Conservation (phyloP, 768 basidiomycete genomes). For the Lactifluus volemus region DNA sequence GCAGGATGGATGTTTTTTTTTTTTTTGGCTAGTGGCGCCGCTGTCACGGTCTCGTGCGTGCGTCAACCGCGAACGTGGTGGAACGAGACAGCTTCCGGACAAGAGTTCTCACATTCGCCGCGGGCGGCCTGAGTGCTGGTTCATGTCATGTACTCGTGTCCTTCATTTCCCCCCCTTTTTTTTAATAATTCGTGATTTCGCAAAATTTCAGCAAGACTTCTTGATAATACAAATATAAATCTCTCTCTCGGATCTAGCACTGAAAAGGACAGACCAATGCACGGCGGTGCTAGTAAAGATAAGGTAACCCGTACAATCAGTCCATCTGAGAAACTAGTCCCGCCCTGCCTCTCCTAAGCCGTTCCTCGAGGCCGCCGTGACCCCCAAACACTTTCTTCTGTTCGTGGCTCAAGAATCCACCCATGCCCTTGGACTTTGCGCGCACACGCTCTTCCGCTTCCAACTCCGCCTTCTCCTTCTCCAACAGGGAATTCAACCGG, state of each 20-base stretch:
- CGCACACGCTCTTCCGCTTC: conserved; percentile 64
- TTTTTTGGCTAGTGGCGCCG: background rate
- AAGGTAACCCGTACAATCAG: conserved; percentile 24
- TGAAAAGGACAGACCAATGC: background rate
- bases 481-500: conserved; percentile 56
- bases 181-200: background rate
- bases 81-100: background rate
- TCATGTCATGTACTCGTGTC: background rate
- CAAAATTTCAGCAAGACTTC: conserved; percentile 9
- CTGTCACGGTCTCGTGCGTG: background rate
- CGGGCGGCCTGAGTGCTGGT: conserved; percentile 8
- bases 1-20: background rate
- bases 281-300: conserved; percentile 1
- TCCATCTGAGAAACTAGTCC: conserved; percentile 62
- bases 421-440: conserved; percentile 67
- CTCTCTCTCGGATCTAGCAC: conserved; percentile 8
- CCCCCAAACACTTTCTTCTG: conserved; percentile 82
- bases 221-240: conserved; percentile 3
- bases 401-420: conserved; percentile 72
- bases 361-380: conserved; percentile 66
- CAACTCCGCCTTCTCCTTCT: conserved; percentile 69
- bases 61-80: background rate
- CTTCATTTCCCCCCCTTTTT: background rate
- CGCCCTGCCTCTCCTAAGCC: conserved; percentile 63
- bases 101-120: background rate